Evolutionary conservation across 352 stramenopile species (phyloP), one percentile per base, ranked within the genome.

Genomic region (Achlya hypogyna): DNA sequence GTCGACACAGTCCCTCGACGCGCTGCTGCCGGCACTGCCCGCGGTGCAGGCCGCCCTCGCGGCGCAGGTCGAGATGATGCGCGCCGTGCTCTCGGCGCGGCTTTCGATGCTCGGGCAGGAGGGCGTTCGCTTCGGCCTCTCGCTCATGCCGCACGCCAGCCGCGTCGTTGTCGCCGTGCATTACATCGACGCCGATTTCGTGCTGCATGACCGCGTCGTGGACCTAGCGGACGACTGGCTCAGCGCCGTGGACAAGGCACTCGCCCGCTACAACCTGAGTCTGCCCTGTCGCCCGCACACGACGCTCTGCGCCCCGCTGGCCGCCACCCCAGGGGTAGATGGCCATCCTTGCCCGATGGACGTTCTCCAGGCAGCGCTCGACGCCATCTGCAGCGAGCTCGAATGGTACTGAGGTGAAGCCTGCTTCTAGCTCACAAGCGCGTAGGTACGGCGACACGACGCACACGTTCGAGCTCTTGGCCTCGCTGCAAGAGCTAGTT

Each of bases 101-200:
- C 38, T 66, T 1, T 10, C 32, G 9, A 51, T 35, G 42, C 14
- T 58, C 47, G 45, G 34, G 49, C 28, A 58, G 12, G 59, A 66
- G 28, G 47, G 59, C 51, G 28, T 59, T 12, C 18, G 22, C 20
- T 25, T 67, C 23, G 60, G 20, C 22, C 14, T 65, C 42, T 22
- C 23, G 18, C 20, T 28, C 1, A 14, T 42, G 5, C 6, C 1
- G 5, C 20, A 25, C 20, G 31, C 12, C 20, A 22, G 6, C 6
- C 51, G 4, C 6, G 14, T 67, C 8, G 23, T 49, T 0, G 16
- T 67, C 10, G 20, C 28, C n/a, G 43, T 60, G 4, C 60, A 67
- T n/a, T 67, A 51, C 25, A 58, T 67, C 23, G 60, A 67, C 23
- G 45, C 42, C 12, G 60, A 67, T 27, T 67, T 67, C 45, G 47